Conservation (phyloP, 2,329 filamentous ascomycete species). For the Ceratocystis colombiana region DNA sequence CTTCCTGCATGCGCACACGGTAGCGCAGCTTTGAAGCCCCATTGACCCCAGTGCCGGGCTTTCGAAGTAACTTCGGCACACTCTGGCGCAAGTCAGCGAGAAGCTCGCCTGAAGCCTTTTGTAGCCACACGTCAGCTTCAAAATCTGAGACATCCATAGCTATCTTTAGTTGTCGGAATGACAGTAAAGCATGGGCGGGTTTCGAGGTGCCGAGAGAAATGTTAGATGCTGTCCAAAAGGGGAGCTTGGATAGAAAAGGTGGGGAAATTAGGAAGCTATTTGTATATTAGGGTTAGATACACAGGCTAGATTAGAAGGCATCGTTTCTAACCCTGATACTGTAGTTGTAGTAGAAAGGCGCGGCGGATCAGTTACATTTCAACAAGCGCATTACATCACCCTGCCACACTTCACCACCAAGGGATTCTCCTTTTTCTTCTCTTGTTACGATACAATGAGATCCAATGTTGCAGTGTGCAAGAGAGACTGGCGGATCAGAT, state of each 20-base stretch:
- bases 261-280: neutral
- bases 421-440: no score
- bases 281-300: neutral
- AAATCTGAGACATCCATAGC: slow-evolving; percentile 49
- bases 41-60: slow-evolving; percentile 36
- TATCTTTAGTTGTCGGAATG: neutral
- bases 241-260: neutral
- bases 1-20: slow-evolving; percentile 43
- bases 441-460: no score
- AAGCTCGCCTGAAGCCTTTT: slow-evolving; percentile 50
- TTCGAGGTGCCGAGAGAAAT: neutral
- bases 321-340: no score
- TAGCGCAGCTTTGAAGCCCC: slow-evolving; percentile 38
- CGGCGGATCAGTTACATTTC: no score
- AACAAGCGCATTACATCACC: no score
- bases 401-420: no score
- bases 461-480: no score
- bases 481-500: no score
- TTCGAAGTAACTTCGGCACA: slow-evolving; percentile 44
- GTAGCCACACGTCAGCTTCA: slow-evolving; percentile 52
- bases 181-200: no score
- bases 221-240: neutral
- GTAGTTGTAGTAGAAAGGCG: no score
- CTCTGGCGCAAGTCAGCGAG: slow-evolving; percentile 46
- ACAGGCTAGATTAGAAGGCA: neutral